A percentile compares a stretch with the other conserved stretches of the same genome.
These are phyloP conservation scores for Trichoderma harzianum DNA, from an alignment of 2,329 filamentous ascomycete species.

Conservation along the genomic window DNA sequence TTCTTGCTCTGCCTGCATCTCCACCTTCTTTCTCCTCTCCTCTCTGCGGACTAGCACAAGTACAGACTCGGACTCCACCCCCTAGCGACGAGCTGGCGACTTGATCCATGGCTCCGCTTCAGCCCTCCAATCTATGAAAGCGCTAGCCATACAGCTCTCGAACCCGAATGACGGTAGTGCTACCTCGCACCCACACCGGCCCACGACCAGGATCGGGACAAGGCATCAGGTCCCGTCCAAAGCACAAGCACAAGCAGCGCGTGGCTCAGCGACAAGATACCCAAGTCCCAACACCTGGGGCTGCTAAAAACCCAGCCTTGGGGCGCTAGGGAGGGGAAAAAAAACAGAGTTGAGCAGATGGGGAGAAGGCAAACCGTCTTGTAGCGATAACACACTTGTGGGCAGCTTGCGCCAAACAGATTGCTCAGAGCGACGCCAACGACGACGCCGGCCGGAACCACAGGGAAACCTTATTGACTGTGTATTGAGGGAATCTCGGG, in stretches of 20 bases:
- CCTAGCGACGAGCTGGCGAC: constrained; percentile 1
- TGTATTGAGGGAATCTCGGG: neutral
- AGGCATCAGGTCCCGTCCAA: constrained; percentile 16
- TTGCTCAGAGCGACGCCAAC: constrained; percentile 7
- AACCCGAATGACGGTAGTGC: constrained; percentile 21
- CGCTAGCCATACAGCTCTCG: constrained; percentile 23
- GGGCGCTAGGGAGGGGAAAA: constrained; percentile 11
- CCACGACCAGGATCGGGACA: constrained; percentile 16
- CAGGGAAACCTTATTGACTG: constrained; percentile 19
- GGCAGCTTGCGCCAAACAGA: constrained; percentile 9
- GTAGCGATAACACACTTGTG: neutral
- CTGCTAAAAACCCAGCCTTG: constrained; percentile 18
- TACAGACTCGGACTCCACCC: neutral
- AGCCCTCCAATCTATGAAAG: constrained; percentile 37
- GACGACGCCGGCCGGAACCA: constrained; percentile 9
- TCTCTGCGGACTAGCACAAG: constrained; percentile 1
- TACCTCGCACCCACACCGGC: constrained; percentile 14
- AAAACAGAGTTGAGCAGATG: neutral
- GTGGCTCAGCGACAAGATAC: constrained; percentile 10
- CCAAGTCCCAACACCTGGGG: constrained; percentile 9
- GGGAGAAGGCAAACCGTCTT: neutral
- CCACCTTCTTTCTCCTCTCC: neutral
- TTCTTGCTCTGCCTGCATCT: neutral
- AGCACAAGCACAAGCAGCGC: constrained; percentile 2
- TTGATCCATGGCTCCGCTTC: constrained; percentile 28